Evolutionary conservation across 352 stramenopile genomes (phyloP).

Genomic region (Globisporangium megalacanthum): DNA sequence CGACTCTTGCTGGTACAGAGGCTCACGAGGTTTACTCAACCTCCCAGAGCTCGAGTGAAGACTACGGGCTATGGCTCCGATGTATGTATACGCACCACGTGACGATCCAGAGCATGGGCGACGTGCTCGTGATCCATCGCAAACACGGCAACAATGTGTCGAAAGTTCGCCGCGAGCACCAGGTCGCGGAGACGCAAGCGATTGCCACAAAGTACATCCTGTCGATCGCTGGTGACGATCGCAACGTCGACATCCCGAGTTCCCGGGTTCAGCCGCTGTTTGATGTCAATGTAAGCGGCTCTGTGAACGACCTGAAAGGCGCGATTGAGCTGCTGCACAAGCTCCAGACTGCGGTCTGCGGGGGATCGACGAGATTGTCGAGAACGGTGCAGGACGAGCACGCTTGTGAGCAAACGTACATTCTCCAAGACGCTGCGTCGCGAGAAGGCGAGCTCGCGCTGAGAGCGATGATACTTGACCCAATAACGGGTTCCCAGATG

Average conservation of each 20-base stretch:
- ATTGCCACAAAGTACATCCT: slow-evolving; percentile 14
- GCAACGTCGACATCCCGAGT: not conserved
- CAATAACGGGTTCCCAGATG: slow-evolving; percentile 16
- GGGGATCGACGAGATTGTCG: not conserved
- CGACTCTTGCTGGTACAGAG: slow-evolving; percentile 13
- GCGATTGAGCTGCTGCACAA: slow-evolving; percentile 20
- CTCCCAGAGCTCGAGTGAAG: slow-evolving; percentile 41
- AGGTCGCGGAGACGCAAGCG: slow-evolving; percentile 38
- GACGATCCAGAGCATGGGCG: slow-evolving; percentile 43
- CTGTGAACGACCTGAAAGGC: slow-evolving; percentile 15
- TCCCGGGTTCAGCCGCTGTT: slow-evolving; percentile 5
- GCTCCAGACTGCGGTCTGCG: slow-evolving; percentile 17
- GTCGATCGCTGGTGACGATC: not conserved
- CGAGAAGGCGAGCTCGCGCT: slow-evolving; percentile 35
- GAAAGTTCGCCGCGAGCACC: slow-evolving; percentile 18
- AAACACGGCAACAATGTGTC: slow-evolving; percentile 22
- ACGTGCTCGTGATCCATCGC: slow-evolving; percentile 49
- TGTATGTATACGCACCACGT: slow-evolving; percentile 30
- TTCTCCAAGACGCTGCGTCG: slow-evolving; percentile 23
- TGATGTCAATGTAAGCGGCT: slow-evolving; percentile 8
- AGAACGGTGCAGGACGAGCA: slow-evolving; percentile 7
- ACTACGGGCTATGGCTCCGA: slow-evolving; percentile 83
- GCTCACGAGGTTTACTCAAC: slow-evolving; percentile 30
- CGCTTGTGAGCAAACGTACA: slow-evolving; percentile 19
- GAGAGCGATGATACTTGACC: slow-evolving; percentile 26